A percentile compares a stretch with the other conserved stretches of the same genome.
These are phyloP conservation scores for Didymella lethalis DNA, from an alignment of 2,329 filamentous ascomycete genomes.

Conservation along the genomic window DNA sequence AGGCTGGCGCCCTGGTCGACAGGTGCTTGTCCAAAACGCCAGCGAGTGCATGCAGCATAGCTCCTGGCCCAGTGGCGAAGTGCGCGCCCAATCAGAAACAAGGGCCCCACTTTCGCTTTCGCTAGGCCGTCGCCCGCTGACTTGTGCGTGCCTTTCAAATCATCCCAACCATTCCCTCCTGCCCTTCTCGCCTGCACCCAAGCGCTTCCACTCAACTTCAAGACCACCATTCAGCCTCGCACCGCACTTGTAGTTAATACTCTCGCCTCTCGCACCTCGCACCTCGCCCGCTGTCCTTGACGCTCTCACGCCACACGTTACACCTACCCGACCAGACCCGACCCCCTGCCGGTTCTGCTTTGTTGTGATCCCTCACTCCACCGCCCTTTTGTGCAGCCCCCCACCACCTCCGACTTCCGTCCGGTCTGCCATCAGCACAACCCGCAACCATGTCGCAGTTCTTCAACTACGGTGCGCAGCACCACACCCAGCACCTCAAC, in stretches of 20 bases:
- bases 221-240: conserved; percentile 36
- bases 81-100: conserved; percentile 23
- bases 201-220: conserved; percentile 17
- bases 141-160: conserved; percentile 29
- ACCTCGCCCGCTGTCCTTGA: conserved; percentile 21
- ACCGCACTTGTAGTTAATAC: conserved; percentile 37
- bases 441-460: conserved; percentile 55
- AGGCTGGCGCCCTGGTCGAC: conserved; percentile 11
- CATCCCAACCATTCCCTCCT: conserved; percentile 25
- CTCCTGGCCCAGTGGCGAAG: conserved; percentile 21
- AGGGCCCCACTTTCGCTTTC: conserved; percentile 18
- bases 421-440: conserved; percentile 27
- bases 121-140: conserved; percentile 25
- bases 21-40: conserved; percentile 13
- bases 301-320: conserved; percentile 21
- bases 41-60: conserved; percentile 5
- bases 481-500: conserved; percentile 59
- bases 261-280: conserved; percentile 18
- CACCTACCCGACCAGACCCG: conserved; percentile 8
- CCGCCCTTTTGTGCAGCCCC: conserved; percentile 28
- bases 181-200: conserved; percentile 28
- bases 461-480: conserved; percentile 59
- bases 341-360: conserved; percentile 29
- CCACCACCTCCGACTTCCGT: conserved; percentile 28
- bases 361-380: conserved; percentile 34